Conservation (phyloP, 1,139 yeast genomes). For the Keqinozyma sinolaborantium region DNA sequence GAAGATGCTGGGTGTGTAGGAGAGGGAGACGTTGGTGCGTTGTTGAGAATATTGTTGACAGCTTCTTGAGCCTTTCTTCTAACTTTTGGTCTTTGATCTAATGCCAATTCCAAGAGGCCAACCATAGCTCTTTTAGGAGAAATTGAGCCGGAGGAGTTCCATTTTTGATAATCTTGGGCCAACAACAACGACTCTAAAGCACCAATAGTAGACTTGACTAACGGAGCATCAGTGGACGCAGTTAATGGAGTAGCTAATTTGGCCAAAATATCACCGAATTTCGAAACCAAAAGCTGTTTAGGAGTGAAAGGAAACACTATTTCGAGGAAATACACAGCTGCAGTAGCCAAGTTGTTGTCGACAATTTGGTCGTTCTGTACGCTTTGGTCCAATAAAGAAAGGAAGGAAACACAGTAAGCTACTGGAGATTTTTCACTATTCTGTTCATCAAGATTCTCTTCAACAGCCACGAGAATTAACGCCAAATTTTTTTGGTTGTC, state of each 20-base stretch:
- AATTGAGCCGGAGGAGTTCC: constrained; percentile 55
- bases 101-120: constrained; percentile 74
- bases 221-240: constrained; percentile 75
- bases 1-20: constrained; percentile 74
- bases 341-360: constrained; percentile 63
- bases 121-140: constrained; percentile 81
- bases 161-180: constrained; percentile 77
- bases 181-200: constrained; percentile 73
- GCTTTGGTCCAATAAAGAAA: constrained; percentile 77
- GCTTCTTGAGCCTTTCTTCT: constrained; percentile 95
- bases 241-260: constrained; percentile 81
- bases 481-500: constrained; percentile 76
- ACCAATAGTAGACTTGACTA: constrained; percentile 80
- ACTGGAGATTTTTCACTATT: constrained; percentile 58
- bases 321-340: constrained; percentile 81
- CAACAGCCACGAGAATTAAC: constrained; percentile 82
- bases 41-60: constrained; percentile 53
- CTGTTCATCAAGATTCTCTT: constrained; percentile 78
- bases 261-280: constrained; percentile 73
- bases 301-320: constrained; percentile 76
- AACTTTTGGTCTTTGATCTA: constrained; percentile 93
- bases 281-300: constrained; percentile 59
- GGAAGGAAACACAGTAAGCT: constrained; percentile 80
- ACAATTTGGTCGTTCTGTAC: constrained; percentile 50
- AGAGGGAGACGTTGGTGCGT: constrained; percentile 82